A percentile compares a stretch with the other conserved stretches of the same genome.
Evolutionary conservation across 768 basidiomycete genomes (phyloP).

Genomic region (Boletus coccyginus): DNA sequence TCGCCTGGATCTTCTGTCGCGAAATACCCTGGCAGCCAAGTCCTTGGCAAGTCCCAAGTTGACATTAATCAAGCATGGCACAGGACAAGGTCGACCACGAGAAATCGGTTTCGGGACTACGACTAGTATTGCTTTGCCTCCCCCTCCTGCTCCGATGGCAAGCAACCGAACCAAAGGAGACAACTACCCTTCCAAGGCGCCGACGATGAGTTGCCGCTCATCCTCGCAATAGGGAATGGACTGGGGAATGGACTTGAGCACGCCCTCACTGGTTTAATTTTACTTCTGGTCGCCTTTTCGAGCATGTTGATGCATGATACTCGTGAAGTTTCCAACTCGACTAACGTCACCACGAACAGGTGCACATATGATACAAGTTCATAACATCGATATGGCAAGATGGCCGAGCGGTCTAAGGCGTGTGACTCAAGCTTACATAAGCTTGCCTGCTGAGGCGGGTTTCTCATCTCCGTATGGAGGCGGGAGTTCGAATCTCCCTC

Average conservation of each 20-base stretch:
- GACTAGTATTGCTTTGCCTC: background rate
- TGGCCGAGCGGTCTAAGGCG: constrained; percentile 64
- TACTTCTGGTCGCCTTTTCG: too few relatives aligned
- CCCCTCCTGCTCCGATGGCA: background rate
- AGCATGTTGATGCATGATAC: too few relatives aligned
- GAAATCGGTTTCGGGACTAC: background rate
- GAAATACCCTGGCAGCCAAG: background rate
- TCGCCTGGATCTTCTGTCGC: background rate
- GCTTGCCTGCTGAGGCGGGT: constrained; percentile 29
- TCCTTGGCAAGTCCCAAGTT: too few relatives aligned
- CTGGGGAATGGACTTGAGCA: background rate
- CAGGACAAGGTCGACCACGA: too few relatives aligned
- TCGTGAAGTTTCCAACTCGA: too few relatives aligned
- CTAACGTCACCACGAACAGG: too few relatives aligned
- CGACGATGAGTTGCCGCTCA: background rate
- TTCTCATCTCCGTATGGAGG: constrained; percentile 33
- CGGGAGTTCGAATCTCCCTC: constrained; percentile 37
- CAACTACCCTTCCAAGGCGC: background rate
- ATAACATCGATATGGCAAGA: constrained; percentile 36
- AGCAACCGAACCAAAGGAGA: background rate
- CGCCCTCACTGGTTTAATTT: background rate
- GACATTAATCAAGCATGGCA: too few relatives aligned
- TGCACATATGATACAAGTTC: background rate
- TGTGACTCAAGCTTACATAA: constrained; percentile 51
- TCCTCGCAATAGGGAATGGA: background rate